Conservation (phyloP, 2,329 filamentous ascomycete genomes). For the Penicillium vulpinum region DNA sequence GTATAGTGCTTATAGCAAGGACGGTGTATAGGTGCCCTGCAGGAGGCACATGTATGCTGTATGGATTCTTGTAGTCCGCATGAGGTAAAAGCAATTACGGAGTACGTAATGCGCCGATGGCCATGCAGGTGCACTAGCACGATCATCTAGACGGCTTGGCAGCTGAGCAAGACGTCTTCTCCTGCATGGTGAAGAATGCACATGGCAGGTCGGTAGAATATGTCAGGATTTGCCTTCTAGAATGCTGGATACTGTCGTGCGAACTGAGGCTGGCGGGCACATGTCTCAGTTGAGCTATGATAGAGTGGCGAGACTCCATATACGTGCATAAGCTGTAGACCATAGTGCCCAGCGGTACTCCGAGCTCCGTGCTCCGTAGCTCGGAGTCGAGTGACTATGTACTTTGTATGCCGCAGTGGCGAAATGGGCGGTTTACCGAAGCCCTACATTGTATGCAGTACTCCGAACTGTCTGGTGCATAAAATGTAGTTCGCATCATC, state of each 20-base stretch:
- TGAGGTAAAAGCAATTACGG: background rate
- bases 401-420: background rate
- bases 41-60: background rate
- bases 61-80: background rate
- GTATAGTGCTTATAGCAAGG: background rate
- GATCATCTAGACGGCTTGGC: background rate
- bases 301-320: background rate
- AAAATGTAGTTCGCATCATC: background rate
- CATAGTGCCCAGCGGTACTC: too few species aligned
- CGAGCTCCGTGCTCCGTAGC: too few species aligned
- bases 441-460: background rate
- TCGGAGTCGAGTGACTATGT: background rate
- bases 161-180: background rate
- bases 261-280: background rate
- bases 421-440: background rate
- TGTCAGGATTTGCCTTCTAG: background rate
- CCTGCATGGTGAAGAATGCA: conserved; percentile 6
- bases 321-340: background rate
- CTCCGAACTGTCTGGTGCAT: background rate
- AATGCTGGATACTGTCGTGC: background rate
- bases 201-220: background rate
- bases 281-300: background rate
- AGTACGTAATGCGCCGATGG: background rate
- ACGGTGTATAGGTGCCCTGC: background rate
- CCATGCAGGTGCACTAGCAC: background rate